Conservation (phyloP, 148 eudicot species). For the Selenicereus undatus region DNA sequence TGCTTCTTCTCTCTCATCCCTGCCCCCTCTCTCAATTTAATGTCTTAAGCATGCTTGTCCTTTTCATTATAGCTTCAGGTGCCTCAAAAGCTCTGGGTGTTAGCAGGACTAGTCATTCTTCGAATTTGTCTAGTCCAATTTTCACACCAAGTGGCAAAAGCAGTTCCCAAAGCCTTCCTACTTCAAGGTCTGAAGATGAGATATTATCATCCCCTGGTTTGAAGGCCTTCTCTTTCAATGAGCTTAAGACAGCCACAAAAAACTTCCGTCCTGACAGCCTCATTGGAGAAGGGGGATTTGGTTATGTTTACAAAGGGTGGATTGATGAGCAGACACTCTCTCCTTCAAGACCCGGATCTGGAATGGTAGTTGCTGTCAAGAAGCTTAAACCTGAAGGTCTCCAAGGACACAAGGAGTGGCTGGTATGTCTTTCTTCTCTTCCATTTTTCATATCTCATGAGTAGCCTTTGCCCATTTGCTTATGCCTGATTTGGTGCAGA, state of each 20-base stretch:
- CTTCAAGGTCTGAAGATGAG: constrained; percentile 54
- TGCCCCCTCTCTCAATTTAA: too few species aligned
- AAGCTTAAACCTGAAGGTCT: constrained; percentile 82
- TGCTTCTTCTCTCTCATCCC: too few species aligned
- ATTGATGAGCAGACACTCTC: constrained; percentile 62
- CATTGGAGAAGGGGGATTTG: constrained; percentile 91
- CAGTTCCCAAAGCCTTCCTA: constrained; percentile 42
- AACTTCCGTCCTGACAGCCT: constrained; percentile 72
- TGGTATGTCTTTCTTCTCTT: constrained; percentile 44
- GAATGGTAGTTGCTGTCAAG: constrained; percentile 79
- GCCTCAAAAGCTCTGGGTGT: constrained; percentile 36
- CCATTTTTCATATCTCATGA: not conserved
- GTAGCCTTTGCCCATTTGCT: constrained; percentile 6
- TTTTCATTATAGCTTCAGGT: constrained; percentile 31
- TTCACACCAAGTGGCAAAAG: constrained; percentile 41
- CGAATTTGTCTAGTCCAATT: constrained; percentile 37
- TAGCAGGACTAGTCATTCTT: constrained; percentile 43
- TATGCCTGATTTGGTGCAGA: constrained; percentile 40
- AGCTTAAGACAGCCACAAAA: constrained; percentile 65
- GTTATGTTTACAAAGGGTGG: constrained; percentile 85
- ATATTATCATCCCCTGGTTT: constrained; percentile 46
- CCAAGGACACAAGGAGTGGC: constrained; percentile 92
- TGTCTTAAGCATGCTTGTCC: not conserved
- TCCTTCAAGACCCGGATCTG: constrained; percentile 76
- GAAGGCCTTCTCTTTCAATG: constrained; percentile 55